Evolutionary conservation across 768 basidiomycete genomes (phyloP).

Genomic region (Rhizopogon vulgaris): DNA sequence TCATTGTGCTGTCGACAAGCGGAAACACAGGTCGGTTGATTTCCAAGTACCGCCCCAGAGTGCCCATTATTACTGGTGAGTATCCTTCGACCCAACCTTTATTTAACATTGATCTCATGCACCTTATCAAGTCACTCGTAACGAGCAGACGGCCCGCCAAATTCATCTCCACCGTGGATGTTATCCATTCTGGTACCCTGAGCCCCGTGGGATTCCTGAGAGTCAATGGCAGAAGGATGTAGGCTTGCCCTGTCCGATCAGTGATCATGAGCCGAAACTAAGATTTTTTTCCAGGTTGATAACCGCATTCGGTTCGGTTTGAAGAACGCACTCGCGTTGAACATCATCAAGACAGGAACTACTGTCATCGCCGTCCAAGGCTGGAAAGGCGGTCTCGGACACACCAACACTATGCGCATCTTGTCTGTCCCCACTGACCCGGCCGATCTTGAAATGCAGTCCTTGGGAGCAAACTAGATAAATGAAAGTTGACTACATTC

Average conservation of each 20-base stretch:
- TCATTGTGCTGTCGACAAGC: conserved; percentile 93
- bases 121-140: conserved; percentile 73
- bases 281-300: conserved; percentile 52
- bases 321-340: conserved; percentile 73
- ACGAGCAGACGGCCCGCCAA: conserved; percentile 92
- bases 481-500: background rate
- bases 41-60: conserved; percentile 91
- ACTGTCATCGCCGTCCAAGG: conserved; percentile 95
- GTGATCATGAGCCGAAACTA: conserved; percentile 3
- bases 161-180: conserved; percentile 94
- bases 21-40: conserved; percentile 94
- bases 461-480: conserved; percentile 32
- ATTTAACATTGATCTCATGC: conserved; percentile 1
- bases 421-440: conserved; percentile 76
- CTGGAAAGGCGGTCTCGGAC: conserved; percentile 98
- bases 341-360: conserved; percentile 82
- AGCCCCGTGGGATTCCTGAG: conserved; percentile 81
- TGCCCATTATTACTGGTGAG: conserved; percentile 92
- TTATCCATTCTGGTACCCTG: conserved; percentile 96
- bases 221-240: conserved; percentile 99
- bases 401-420: conserved; percentile 88
- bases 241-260: conserved; percentile 21
- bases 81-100: background rate
- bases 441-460: conserved; percentile 73
- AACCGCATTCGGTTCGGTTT: conserved; percentile 89